Conservation (phyloP, 2,329 filamentous ascomycete species). For the Ophiostoma himal-ulmi region DNA sequence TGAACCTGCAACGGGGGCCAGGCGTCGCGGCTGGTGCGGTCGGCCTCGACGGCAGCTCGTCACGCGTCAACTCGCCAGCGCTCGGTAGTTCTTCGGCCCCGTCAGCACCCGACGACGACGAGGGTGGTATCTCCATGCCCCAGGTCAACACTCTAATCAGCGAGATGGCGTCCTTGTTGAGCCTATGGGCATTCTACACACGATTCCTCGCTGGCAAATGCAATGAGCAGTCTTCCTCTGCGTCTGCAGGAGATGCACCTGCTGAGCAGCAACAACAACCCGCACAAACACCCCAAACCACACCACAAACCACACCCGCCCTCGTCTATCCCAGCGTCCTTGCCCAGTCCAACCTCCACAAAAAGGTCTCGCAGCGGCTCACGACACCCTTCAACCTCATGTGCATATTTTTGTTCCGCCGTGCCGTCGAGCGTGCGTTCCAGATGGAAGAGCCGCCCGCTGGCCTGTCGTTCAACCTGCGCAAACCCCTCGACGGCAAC, state of each 20-base stretch:
- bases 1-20: slow-evolving; percentile 34
- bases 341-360: slow-evolving; percentile 68
- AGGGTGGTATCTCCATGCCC: slow-evolving; percentile 94
- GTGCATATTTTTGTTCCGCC: slow-evolving; percentile 93
- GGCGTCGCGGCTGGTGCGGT: not conserved
- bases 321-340: slow-evolving; percentile 69
- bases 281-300: not conserved
- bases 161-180: slow-evolving; percentile 87
- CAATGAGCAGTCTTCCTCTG: slow-evolving; percentile 39
- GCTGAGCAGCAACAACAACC: not conserved
- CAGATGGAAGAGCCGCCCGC: slow-evolving; percentile 85
- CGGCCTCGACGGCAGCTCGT: slow-evolving; percentile 46
- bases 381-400: slow-evolving; percentile 80
- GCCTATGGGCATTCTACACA: slow-evolving; percentile 86
- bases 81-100: slow-evolving; percentile 40
- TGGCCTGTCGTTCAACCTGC: slow-evolving; percentile 70
- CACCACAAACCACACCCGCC: not conserved
- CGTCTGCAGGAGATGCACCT: not conserved
- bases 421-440: slow-evolving; percentile 95
- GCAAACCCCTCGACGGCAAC: slow-evolving; percentile 61
- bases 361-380: slow-evolving; percentile 70
- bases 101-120: slow-evolving; percentile 63
- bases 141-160: slow-evolving; percentile 82
- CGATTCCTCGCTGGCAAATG: slow-evolving; percentile 85
- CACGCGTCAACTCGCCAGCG: slow-evolving; percentile 72